Evolutionary conservation across 169 alveolate species (phyloP).

Genomic region (Fabrea salina): DNA sequence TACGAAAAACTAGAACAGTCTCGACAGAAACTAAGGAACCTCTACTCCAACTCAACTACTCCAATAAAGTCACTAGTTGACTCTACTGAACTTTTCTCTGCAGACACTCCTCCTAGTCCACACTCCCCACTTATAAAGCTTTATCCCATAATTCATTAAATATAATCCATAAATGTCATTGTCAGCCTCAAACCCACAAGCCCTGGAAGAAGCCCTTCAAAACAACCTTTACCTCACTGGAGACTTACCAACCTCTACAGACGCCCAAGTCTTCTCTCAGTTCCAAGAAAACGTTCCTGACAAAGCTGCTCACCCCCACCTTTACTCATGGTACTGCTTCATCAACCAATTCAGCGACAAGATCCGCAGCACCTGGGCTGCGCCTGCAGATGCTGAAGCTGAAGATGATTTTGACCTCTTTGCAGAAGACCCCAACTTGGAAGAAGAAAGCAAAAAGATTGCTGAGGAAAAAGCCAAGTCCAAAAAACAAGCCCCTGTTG

Average conservation of each 20-base stretch:
- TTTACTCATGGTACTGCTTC: conserved; percentile 55
- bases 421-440: conserved; percentile 51
- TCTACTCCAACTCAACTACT: no score
- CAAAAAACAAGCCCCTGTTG: conserved; percentile 69
- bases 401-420: conserved; percentile 57
- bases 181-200: conserved; percentile 29
- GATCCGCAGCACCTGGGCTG: conserved; percentile 48
- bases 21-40: no score
- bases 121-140: neutral
- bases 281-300: conserved; percentile 12
- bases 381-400: conserved; percentile 34
- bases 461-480: conserved; percentile 60
- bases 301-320: conserved; percentile 43
- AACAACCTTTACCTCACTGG: conserved; percentile 20
- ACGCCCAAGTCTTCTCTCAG: conserved; percentile 8
- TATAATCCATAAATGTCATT: neutral
- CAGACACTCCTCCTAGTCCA: no score
- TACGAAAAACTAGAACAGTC: no score
- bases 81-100: no score
- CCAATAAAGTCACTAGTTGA: no score
- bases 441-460: conserved; percentile 58
- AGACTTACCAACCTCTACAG: conserved; percentile 20
- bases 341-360: conserved; percentile 42
- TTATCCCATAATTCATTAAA: neutral
- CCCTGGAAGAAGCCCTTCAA: conserved; percentile 4